Base-by-base conservation (phyloP, 1,284 basidiomycete genomes). In the Pseudozyma hubeiensis region DNA sequence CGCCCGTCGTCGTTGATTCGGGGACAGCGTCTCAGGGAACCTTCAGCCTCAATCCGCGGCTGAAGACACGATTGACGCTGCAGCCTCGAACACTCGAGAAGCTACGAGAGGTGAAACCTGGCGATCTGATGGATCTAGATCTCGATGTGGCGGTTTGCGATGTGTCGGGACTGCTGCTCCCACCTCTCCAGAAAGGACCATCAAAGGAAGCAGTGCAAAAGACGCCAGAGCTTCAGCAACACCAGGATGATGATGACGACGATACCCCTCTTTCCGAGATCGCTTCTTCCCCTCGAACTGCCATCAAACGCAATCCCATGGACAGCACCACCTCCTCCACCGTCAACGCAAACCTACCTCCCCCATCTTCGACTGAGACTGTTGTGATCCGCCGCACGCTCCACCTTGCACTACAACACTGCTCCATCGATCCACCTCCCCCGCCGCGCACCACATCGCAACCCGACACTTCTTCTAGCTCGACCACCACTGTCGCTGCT, bases 251-350 rank as follows among this genome's bases (percentile, higher is more conserved):
- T 11, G 67, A 72, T 5, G 69, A 72, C 16, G 69, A 72, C 31
- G 64, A 72, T 52, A 72, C 54, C 19, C 69, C 69, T 13, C 37
- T 72, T 1, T 66, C 63, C 8, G 59, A 66, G 30, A 54, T 72
- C 13, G 61, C 62, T 17, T 50, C 67, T 9, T 35, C 55, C 1
- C 61, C 52, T 11, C 33, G 44, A n/a, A 8, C 24, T 29, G 43
- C 8, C 5, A 39, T 49, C 17, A 24, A 24, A 29, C 45, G 57
- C 13, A 29, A 33, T 31, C 9, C 56, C 9, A 10, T 24, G 33
- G 4, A 19, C 7, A 29, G 19, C 16, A 34, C 35, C 35, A 37
- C 14, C 7, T 3, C n/a, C 43, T 24, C 43, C 16, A 41, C 40
- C 13, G 16, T 44, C 3, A 44, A 24, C 19, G 7, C 40, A 16